phyloP scores from a whole-genome alignment of 129 eudicot genomes.

The Sambucus nigra region DNA sequence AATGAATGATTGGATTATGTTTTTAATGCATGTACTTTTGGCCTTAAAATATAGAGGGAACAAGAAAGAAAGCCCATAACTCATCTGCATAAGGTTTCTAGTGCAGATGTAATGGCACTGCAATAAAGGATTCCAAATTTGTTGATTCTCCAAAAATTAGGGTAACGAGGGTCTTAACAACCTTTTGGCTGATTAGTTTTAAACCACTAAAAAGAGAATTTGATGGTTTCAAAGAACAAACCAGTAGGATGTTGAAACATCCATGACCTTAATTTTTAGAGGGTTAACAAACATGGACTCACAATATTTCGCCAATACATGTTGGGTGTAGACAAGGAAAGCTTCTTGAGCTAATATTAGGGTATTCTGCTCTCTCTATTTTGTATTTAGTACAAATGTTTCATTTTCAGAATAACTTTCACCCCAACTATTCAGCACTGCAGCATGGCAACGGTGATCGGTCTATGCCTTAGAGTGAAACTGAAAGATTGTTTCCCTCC shows the following conservation, averaged over 20 bases:
- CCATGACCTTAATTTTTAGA: too few relatives aligned
- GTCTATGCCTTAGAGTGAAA: constrained; percentile 70
- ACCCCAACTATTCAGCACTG: constrained; percentile 94
- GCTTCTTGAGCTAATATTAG: not conserved
- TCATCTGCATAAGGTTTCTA: not conserved
- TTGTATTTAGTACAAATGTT: constrained; percentile 2
- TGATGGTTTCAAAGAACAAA: too few relatives aligned
- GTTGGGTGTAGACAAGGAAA: not conserved
- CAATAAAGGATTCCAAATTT: too few relatives aligned
- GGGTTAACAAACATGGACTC: not conserved
- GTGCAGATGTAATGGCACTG: not conserved
- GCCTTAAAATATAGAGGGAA: too few relatives aligned
- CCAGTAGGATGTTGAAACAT: too few relatives aligned
- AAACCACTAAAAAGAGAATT: too few relatives aligned
- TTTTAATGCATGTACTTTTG: too few relatives aligned
- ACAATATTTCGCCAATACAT: not conserved
- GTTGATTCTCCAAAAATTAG: too few relatives aligned
- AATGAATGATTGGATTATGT: too few relatives aligned
- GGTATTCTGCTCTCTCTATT: not conserved
- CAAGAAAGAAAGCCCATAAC: not conserved
- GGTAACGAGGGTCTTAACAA: too few relatives aligned
- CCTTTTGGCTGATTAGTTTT: too few relatives aligned
- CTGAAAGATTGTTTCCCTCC: constrained; percentile 76
- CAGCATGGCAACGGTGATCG: constrained; percentile 91
- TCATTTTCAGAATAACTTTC: constrained; percentile 58